These are phyloP conservation scores for Taxillus chinensis DNA, from an alignment of 164 flowering plant genomes.

Conservation along the genomic window DNA sequence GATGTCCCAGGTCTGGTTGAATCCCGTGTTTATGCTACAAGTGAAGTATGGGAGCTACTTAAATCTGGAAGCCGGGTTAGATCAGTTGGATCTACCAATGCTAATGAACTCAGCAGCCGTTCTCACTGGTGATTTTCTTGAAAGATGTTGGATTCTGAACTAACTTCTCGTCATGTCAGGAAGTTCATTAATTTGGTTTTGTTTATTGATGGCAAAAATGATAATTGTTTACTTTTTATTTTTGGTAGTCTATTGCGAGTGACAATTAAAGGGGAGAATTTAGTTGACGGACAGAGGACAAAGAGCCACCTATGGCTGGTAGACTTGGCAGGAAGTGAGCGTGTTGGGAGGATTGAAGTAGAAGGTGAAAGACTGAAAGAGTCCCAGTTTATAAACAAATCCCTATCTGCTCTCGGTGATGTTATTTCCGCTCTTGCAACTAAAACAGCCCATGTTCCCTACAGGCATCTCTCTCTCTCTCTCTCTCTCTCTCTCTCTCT, in stretches of 20 bases:
- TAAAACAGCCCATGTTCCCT: constrained; percentile 68
- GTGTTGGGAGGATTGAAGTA: constrained; percentile 69
- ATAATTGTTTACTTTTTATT: too few species aligned
- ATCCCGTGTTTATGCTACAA: constrained; percentile 44
- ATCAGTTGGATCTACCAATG: constrained; percentile 86
- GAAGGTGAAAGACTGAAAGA: constrained; percentile 87
- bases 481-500: not conserved
- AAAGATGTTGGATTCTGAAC: not conserved
- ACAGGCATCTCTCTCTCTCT: constrained; percentile 35
- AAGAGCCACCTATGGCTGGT: constrained; percentile 81
- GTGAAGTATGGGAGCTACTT: constrained; percentile 76
- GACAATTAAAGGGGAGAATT: constrained; percentile 55
- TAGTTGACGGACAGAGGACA: constrained; percentile 56
- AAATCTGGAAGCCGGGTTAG: constrained; percentile 56
- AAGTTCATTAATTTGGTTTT: not conserved
- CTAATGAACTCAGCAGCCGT: constrained; percentile 88
- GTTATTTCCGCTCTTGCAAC: constrained; percentile 78
- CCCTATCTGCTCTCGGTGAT: constrained; percentile 82
- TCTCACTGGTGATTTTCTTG: constrained; percentile 61
- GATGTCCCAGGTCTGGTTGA: constrained; percentile 82
- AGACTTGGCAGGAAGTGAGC: constrained; percentile 88
- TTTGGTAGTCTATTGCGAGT: constrained; percentile 60
- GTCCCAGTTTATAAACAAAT: constrained; percentile 76
- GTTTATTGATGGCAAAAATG: too few species aligned
- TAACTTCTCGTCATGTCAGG: not conserved